A percentile compares a stretch with the other conserved stretches of the same genome.
These are phyloP conservation scores for Pouteria glomerata DNA, from an alignment of 148 eudicot species.

Conservation along the genomic window DNA sequence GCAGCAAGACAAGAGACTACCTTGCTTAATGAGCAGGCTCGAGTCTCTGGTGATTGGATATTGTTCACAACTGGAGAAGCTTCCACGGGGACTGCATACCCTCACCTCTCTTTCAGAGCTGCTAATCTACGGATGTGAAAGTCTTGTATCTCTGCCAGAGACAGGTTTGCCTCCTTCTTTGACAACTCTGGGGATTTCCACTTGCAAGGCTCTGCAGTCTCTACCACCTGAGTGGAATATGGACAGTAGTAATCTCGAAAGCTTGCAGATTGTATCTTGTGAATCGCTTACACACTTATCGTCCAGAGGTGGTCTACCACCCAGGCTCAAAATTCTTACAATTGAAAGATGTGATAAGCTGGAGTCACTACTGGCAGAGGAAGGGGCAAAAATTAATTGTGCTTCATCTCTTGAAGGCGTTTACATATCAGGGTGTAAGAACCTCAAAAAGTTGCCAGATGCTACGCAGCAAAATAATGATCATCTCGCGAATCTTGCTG, in stretches of 20 bases:
- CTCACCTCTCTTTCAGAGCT: not conserved
- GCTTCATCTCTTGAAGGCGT: no score
- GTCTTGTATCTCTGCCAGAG: not conserved
- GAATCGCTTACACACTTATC: not conserved
- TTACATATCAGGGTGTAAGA: no score
- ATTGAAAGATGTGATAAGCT: not conserved
- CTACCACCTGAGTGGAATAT: not conserved
- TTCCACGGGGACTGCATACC: not conserved
- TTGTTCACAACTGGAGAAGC: not conserved
- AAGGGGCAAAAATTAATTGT: no score
- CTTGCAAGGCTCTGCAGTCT: not conserved
- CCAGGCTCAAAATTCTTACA: not conserved
- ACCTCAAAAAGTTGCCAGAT: no score
- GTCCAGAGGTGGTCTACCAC: not conserved
- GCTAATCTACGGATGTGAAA: not conserved
- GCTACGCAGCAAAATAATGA: no score
- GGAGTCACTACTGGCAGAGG: no score
- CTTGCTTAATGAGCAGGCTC: not conserved
- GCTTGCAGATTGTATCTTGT: fast-evolving
- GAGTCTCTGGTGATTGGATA: not conserved
- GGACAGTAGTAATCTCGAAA: not conserved
- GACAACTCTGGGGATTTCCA: not conserved
- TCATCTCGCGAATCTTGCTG: no score
- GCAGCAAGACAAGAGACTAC: no score
- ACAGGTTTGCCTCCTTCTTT: no score